These are phyloP conservation scores for Rhizophagus clarus DNA, from an alignment of 192 early-diverging fungal species.

Conservation along the genomic window DNA sequence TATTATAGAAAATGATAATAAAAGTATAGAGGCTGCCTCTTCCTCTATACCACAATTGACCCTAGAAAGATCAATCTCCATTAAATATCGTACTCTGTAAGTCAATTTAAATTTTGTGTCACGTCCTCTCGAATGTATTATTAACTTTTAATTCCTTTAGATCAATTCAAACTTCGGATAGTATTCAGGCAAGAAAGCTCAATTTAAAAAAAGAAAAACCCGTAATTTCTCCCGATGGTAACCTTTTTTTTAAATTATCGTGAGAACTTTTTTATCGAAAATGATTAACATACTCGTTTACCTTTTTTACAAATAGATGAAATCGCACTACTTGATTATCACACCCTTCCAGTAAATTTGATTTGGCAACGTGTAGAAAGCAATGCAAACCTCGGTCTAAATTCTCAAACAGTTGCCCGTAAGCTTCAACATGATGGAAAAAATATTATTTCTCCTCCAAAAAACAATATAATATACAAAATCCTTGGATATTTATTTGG, in stretches of 20 bases:
- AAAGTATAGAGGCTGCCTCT: not conserved
- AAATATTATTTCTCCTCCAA: constrained; percentile 44
- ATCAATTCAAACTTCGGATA: not conserved
- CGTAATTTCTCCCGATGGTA: not conserved
- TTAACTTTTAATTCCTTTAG: not conserved
- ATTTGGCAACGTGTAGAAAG: not conserved
- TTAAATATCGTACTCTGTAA: not conserved
- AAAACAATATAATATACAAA: constrained; percentile 45
- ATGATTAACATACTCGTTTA: not conserved
- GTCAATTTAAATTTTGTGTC: not conserved
- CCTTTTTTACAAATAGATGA: not conserved
- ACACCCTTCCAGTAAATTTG: not conserved
- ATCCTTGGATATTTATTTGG: constrained; percentile 60
- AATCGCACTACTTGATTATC: not conserved
- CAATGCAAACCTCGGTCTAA: not conserved
- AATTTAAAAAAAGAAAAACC: not conserved
- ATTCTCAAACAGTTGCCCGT: not conserved
- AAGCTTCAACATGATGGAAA: constrained; percentile 39
- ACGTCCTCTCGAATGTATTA: not conserved
- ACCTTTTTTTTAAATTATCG: not conserved
- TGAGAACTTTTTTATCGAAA: not conserved
- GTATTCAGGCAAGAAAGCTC: not conserved
- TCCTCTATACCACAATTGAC: not conserved
- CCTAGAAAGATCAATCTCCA: not conserved
- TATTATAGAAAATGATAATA: not conserved